Evolutionary conservation across 2,329 filamentous ascomycete species (phyloP), one percentile per base, ranked within the genome.

Genomic region (Mycosphaerelloides madeirae): DNA sequence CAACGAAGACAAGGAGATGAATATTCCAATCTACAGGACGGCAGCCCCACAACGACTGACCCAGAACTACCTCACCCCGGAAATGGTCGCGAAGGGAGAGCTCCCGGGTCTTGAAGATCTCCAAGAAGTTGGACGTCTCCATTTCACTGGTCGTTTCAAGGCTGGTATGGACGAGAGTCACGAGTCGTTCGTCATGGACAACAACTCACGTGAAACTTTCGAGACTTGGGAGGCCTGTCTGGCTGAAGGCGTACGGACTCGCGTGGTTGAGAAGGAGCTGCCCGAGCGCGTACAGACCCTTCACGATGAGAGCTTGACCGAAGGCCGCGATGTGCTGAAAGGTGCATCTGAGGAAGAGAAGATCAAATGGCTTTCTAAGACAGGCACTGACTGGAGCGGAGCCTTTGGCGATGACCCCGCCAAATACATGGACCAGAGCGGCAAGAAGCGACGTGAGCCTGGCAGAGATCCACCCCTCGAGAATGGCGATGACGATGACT

Each of bases 161-260:
- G 83, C 90, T 0, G 91, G 91, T 12, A 95, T 87, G 38, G 90
- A 96, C 63, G 81, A 87, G 42, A 85, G 87, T 14, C 93, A 97
- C 62, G 78, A 87, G 53, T 76, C 75, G 1, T 96, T 95, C 56
- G 83, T 95, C 16, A 79, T 81, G 37, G 87, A 94, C 65, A 95
- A 95, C 59, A 83, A 95, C 62, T 84, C 85, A 1, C 83, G 91
- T 25, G 93, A 97, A 71, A 96, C 90, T 0, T 95, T 87, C 53
- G 91, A 97, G 69, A 86, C 85, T 0, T 97, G 90, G 88, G 89
- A 96, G 65, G 87, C 89, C 0, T 96, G 91, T 64, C 80, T 85
- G 31, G 81, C 88, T 0, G 90, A 97, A 65, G 91, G 91, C 11
- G 87, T 95, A 0, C 81, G 93, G 2, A 68, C 75, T 12, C 78